Evolutionary conservation across 805 yeast species (phyloP).

Genomic region (Danielozyma ontarioensis): DNA sequence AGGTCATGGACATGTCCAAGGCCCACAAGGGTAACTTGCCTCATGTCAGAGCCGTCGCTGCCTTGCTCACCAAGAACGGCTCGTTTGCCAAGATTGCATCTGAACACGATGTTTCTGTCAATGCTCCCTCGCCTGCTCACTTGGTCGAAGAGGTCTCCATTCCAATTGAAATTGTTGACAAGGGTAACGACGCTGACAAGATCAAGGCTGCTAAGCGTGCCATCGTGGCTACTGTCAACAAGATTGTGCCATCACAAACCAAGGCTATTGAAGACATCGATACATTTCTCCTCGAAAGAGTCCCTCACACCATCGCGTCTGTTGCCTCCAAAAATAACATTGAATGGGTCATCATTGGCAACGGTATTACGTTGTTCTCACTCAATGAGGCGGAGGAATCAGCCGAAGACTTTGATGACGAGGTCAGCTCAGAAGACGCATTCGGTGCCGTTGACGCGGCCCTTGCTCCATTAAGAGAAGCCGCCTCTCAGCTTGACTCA

Average conservation of each 20-base stretch:
- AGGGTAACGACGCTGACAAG: slow-evolving; percentile 38
- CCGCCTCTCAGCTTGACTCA: slow-evolving; percentile 49
- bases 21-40: slow-evolving; percentile 78
- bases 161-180: slow-evolving; percentile 58
- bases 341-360: slow-evolving; percentile 55
- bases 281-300: slow-evolving; percentile 47
- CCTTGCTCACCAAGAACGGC: slow-evolving; percentile 54
- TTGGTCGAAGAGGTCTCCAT: slow-evolving; percentile 46
- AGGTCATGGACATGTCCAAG: slow-evolving; percentile 73
- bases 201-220: slow-evolving; percentile 63
- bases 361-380: slow-evolving; percentile 50
- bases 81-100: slow-evolving; percentile 38
- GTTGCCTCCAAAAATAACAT: slow-evolving; percentile 44
- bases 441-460: slow-evolving; percentile 51
- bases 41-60: slow-evolving; percentile 74
- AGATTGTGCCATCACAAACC: slow-evolving; percentile 63
- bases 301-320: slow-evolving; percentile 36
- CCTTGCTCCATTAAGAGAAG: slow-evolving; percentile 53
- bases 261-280: slow-evolving; percentile 60
- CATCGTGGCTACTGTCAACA: slow-evolving; percentile 69
- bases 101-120: slow-evolving; percentile 31
- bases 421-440: slow-evolving; percentile 36
- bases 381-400: slow-evolving; percentile 35
- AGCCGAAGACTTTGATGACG: slow-evolving; percentile 54
- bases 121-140: slow-evolving; percentile 31